A percentile compares a stretch with the other conserved stretches of the same genome.
These are phyloP conservation scores for Chloranthus sessilifolius DNA, from an alignment of 164 flowering plant species.

Conservation along the genomic window DNA sequence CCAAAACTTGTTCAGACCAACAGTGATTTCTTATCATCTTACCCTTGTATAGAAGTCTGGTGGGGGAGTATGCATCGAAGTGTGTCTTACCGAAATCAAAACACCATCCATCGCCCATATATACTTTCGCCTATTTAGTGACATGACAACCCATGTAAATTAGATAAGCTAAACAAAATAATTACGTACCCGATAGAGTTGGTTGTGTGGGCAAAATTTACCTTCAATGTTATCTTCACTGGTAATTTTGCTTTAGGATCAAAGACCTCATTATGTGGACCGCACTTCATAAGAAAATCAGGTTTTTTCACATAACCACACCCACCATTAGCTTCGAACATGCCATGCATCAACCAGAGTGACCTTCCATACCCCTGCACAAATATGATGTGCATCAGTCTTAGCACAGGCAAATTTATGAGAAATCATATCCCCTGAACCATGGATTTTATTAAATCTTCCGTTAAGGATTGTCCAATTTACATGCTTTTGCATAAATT, in stretches of 20 bases:
- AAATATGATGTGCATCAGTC: too few relatives aligned
- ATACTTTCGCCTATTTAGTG: constrained; percentile 26
- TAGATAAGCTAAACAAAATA: too few relatives aligned
- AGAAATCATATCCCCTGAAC: too few relatives aligned
- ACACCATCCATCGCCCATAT: constrained; percentile 46
- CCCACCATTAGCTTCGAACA: constrained; percentile 54
- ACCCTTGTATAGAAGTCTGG: constrained; percentile 47
- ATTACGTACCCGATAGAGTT: not conserved
- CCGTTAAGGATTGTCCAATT: too few relatives aligned
- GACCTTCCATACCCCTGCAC: constrained; percentile 43
- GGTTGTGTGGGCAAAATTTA: not conserved
- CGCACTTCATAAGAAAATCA: constrained; percentile 22
- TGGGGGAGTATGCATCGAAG: constrained; percentile 36
- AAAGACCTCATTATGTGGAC: constrained; percentile 25
- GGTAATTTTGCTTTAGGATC: constrained; percentile 24
- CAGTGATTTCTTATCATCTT: constrained; percentile 2
- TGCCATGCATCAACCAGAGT: constrained; percentile 57
- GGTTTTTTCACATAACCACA: constrained; percentile 52
- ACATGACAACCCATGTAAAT: not conserved
- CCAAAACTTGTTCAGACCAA: not conserved
- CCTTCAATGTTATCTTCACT: constrained; percentile 35
- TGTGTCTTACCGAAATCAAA: constrained; percentile 33
- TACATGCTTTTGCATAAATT: too few relatives aligned
- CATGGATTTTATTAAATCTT: too few relatives aligned
- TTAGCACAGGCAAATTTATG: too few relatives aligned